Conservation (phyloP, 2,329 filamentous ascomycete genomes). For the Rhytidhysteron rufulum region DNA sequence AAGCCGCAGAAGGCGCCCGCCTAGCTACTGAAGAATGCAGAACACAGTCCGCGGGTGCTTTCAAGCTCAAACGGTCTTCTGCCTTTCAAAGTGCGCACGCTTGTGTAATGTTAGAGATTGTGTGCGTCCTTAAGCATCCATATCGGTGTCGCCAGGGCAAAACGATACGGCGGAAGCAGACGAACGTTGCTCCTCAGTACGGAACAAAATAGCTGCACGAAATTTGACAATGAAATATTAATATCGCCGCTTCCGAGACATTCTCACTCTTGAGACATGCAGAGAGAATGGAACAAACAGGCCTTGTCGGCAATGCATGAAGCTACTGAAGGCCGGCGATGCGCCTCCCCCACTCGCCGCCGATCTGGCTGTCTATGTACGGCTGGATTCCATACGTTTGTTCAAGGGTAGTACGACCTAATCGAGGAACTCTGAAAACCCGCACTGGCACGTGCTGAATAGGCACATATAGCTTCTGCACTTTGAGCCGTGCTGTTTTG, state of each 20-base stretch:
- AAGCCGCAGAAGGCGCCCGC: background rate
- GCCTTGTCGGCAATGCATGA: background rate
- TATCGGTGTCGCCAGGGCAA: background rate
- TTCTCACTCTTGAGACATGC: constrained; percentile 1
- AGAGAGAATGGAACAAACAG: constrained; percentile 2
- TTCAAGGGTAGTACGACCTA: constrained; percentile 1
- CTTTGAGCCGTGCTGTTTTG: background rate
- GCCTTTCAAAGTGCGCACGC: too few relatives aligned
- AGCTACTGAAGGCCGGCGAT: background rate
- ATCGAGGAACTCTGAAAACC: background rate
- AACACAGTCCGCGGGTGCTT: background rate
- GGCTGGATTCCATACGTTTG: constrained; percentile 2
- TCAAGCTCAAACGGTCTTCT: constrained; percentile 3
- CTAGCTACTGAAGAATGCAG: background rate
- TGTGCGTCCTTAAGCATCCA: background rate
- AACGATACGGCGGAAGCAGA: background rate
- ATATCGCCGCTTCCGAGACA: background rate
- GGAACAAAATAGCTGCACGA: background rate
- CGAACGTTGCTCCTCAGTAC: background rate
- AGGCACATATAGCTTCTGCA: constrained; percentile 1
- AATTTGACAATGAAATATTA: background rate
- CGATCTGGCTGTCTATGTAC: background rate
- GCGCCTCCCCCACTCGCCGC: background rate
- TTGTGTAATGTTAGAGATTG: too few relatives aligned
- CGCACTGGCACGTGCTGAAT: constrained; percentile 3